Conservation (phyloP, 2,329 filamentous ascomycete species). For the Mariannaea elegans region DNA sequence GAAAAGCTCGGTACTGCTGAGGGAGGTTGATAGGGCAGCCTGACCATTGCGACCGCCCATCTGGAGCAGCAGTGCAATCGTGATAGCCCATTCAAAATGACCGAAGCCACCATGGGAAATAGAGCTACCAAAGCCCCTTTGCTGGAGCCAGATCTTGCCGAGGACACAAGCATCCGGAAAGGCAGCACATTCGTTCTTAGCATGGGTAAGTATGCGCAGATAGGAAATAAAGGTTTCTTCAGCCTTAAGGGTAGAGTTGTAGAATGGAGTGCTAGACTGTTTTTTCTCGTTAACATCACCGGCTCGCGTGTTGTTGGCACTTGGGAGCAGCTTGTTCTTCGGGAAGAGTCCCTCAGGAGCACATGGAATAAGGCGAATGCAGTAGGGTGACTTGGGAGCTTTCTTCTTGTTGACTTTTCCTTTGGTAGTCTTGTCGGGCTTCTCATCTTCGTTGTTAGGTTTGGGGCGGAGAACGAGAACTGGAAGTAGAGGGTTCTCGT, state of each 20-base stretch:
- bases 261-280: slow-evolving; percentile 75
- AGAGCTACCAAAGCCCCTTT: slow-evolving; percentile 79
- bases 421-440: slow-evolving; percentile 32
- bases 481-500: slow-evolving; percentile 81
- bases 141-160: slow-evolving; percentile 87
- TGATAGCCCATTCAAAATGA: slow-evolving; percentile 87
- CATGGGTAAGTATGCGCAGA: slow-evolving; percentile 77
- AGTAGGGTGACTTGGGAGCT: slow-evolving; percentile 53
- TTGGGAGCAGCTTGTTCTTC: slow-evolving; percentile 73
- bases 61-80: slow-evolving; percentile 82
- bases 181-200: slow-evolving; percentile 72
- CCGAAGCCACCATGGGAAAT: slow-evolving; percentile 87
- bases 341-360: slow-evolving; percentile 76
- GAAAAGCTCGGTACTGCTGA: slow-evolving; percentile 93
- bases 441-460: slow-evolving; percentile 26
- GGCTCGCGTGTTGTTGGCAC: slow-evolving; percentile 74
- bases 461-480: slow-evolving; percentile 61
- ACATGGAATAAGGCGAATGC: slow-evolving; percentile 81
- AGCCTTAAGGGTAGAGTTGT: slow-evolving; percentile 85
- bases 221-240: slow-evolving; percentile 80
- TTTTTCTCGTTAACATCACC: slow-evolving; percentile 56
- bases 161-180: slow-evolving; percentile 88
- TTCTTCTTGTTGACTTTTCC: slow-evolving; percentile 40
- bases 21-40: slow-evolving; percentile 77
- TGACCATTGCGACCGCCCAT: slow-evolving; percentile 77